Percentiles rank a stretch among this genome's conserved stretches.
Evolutionary conservation across 371 early-diverging fungal genomes (phyloP).

Genomic region (Apophysomyces elegans): DNA sequence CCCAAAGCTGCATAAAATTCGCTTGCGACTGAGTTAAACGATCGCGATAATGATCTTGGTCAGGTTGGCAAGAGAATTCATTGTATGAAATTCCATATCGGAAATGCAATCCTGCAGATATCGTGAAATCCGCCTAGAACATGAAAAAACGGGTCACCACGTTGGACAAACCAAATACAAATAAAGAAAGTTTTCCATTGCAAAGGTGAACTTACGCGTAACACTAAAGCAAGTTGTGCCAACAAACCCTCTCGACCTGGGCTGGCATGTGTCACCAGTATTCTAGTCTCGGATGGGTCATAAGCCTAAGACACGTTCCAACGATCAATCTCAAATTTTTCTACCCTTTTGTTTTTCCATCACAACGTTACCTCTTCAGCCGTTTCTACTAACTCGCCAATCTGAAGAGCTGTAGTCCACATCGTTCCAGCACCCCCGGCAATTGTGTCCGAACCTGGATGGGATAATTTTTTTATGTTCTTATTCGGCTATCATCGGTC

Average conservation of each 20-base stretch:
- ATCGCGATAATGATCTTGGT: slow-evolving; percentile 64
- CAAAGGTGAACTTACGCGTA: slow-evolving; percentile 46
- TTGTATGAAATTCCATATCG: slow-evolving; percentile 73
- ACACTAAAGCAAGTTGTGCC: slow-evolving; percentile 62
- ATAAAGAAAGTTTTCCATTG: background rate
- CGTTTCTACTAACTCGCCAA: slow-evolving; percentile 69
- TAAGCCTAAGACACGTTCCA: slow-evolving; percentile 31
- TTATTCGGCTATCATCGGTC: too few relatives aligned
- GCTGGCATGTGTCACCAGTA: slow-evolving; percentile 66
- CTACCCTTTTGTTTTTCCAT: background rate
- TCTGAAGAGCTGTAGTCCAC: slow-evolving; percentile 74
- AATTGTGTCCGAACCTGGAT: slow-evolving; percentile 60
- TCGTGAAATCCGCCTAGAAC: slow-evolving; percentile 65
- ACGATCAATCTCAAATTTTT: background rate
- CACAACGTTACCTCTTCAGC: slow-evolving; percentile 46
- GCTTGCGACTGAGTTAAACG: slow-evolving; percentile 61
- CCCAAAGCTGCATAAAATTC: slow-evolving; percentile 64
- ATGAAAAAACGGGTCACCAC: background rate
- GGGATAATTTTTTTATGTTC: background rate
- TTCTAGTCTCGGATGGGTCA: slow-evolving; percentile 62
- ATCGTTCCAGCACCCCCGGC: slow-evolving; percentile 71
- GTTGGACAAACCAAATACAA: too few relatives aligned
- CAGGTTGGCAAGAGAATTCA: slow-evolving; percentile 66
- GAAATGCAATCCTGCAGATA: slow-evolving; percentile 71
- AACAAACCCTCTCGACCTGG: slow-evolving; percentile 70